Percentiles rank a stretch among this genome's conserved stretches.
These are phyloP conservation scores for Aureobasidium pullulans DNA, from an alignment of 2,329 filamentous ascomycete species.

Conservation along the genomic window DNA sequence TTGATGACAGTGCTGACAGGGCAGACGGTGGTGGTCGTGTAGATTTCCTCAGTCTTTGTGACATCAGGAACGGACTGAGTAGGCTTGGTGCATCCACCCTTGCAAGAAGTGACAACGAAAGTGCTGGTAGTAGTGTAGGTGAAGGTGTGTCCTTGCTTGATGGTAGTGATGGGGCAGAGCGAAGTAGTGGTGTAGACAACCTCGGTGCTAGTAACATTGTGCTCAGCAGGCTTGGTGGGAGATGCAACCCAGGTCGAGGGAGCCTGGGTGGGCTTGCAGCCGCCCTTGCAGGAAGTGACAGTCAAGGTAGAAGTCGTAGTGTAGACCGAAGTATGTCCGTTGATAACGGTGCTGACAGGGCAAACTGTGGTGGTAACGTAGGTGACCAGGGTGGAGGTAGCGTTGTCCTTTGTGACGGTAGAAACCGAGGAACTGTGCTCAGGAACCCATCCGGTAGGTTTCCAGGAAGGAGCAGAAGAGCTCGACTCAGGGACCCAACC, in stretches of 20 bases:
- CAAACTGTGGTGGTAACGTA: conserved; percentile 22
- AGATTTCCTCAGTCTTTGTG: not conserved
- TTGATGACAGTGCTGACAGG: not conserved
- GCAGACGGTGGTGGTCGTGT: conserved; percentile 2
- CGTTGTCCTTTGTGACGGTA: conserved; percentile 19
- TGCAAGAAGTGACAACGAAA: not conserved
- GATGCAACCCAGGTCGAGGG: not conserved
- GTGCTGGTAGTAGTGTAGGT: conserved; percentile 15
- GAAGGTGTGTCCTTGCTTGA: conserved; percentile 18
- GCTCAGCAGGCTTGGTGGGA: not conserved
- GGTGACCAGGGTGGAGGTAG: conserved; percentile 20
- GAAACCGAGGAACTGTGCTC: conserved; percentile 19
- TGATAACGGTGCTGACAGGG: conserved; percentile 2
- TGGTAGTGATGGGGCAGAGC: conserved; percentile 21
- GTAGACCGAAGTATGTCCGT: not conserved
- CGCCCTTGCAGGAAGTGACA: not conserved
- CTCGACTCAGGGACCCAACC: not conserved
- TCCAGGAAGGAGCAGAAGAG: not conserved
- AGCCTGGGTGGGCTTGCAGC: not conserved
- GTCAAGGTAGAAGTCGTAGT: not conserved
- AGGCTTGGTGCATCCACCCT: not conserved
- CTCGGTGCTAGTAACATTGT: conserved; percentile 17
- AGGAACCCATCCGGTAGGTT: not conserved
- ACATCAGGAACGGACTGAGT: not conserved
- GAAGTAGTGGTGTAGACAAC: conserved; percentile 20